Conservation (phyloP, 768 basidiomycete genomes). For the Termitomyces sp. region DNA sequence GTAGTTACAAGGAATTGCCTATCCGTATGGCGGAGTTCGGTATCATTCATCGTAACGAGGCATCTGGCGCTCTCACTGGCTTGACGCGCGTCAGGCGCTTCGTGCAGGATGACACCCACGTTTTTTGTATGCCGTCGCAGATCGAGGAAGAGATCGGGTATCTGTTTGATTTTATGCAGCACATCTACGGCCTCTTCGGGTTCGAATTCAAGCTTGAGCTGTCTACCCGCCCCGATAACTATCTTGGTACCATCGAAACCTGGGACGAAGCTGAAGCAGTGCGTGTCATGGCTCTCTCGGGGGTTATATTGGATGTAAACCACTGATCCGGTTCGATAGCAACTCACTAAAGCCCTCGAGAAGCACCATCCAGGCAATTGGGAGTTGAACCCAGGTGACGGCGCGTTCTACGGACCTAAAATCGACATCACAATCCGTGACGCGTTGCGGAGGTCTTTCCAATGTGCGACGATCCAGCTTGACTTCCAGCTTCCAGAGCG, state of each 20-base stretch:
- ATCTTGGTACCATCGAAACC: slow-evolving; percentile 81
- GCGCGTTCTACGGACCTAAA: slow-evolving; percentile 99
- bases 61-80: slow-evolving; percentile 90
- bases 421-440: slow-evolving; percentile 97
- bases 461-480: slow-evolving; percentile 98
- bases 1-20: slow-evolving; percentile 93
- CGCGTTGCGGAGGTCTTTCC: slow-evolving; percentile 89
- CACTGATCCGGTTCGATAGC: slow-evolving; percentile 38
- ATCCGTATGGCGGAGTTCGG: slow-evolving; percentile 99
- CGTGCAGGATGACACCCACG: slow-evolving; percentile 97
- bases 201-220: slow-evolving; percentile 93
- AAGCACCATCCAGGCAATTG: slow-evolving; percentile 85
- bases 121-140: slow-evolving; percentile 97
- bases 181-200: slow-evolving; percentile 91
- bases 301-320: background rate
- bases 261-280: slow-evolving; percentile 91
- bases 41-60: slow-evolving; percentile 95
- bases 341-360: slow-evolving; percentile 82
- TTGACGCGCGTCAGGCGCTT: slow-evolving; percentile 92
- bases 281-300: slow-evolving; percentile 16
- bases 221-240: slow-evolving; percentile 95
- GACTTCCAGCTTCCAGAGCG: slow-evolving; percentile 98
- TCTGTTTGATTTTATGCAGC: slow-evolving; percentile 93
- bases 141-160: slow-evolving; percentile 83
- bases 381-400: slow-evolving; percentile 93